Evolutionary conservation across 768 basidiomycete species (phyloP).

Genomic region (Xerocomellus intermedius): DNA sequence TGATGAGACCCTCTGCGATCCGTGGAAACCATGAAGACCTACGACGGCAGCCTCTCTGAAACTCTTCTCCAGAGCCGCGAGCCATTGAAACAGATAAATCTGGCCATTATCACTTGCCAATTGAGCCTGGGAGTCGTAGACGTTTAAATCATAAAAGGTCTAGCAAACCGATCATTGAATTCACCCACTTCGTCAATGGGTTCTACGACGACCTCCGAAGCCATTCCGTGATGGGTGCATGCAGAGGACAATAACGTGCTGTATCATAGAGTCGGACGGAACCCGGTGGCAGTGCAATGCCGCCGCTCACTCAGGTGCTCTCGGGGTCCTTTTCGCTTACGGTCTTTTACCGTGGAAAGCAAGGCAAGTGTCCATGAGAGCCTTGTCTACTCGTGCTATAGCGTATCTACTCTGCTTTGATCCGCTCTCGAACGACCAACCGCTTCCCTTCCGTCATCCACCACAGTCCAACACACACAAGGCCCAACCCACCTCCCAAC

Average conservation of each 20-base stretch:
- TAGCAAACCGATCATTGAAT: background rate
- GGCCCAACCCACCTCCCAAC: conserved; percentile 25
- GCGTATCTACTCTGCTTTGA: conserved; percentile 22
- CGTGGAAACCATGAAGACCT: conserved; percentile 25
- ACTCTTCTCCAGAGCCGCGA: conserved; percentile 61
- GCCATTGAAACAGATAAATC: conserved; percentile 83
- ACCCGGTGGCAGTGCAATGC: conserved; percentile 19
- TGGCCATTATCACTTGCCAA: conserved; percentile 74
- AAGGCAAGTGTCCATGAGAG: background rate
- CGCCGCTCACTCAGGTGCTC: too few relatives aligned
- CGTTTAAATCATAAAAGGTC: conserved; percentile 9
- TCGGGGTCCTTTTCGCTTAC: too few relatives aligned
- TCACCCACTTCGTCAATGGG: conserved; percentile 33
- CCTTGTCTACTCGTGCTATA: too few relatives aligned
- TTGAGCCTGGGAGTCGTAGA: conserved; percentile 48
- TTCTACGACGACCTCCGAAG: conserved; percentile 25
- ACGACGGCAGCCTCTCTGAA: conserved; percentile 53
- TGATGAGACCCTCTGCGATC: background rate
- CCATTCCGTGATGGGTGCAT: conserved; percentile 21
- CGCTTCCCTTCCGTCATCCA: conserved; percentile 29
- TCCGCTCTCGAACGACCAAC: conserved; percentile 18
- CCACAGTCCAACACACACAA: conserved; percentile 29
- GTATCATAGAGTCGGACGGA: background rate
- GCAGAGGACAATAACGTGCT: background rate
- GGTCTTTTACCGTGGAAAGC: too few relatives aligned